Evolutionary conservation across 1,139 yeast species (phyloP).

Genomic region (Candida dubliniensis): DNA sequence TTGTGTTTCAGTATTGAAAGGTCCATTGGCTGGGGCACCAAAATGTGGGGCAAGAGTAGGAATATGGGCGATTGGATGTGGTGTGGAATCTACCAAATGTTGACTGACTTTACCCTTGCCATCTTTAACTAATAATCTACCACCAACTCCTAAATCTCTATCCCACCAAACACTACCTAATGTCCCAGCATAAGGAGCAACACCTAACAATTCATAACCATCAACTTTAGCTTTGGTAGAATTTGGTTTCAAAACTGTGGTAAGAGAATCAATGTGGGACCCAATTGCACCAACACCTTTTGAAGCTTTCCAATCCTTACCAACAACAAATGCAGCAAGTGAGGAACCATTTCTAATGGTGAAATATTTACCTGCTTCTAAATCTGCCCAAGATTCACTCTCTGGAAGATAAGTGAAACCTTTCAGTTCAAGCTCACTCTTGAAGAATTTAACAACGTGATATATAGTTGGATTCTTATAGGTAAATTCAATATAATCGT

Average conservation of each 20-base stretch:
- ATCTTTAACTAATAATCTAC: conserved; percentile 34
- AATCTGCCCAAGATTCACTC: conserved; percentile 21
- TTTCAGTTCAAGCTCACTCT: conserved; percentile 23
- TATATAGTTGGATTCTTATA: conserved; percentile 43
- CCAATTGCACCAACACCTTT: conserved; percentile 44
- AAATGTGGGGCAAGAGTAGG: conserved; percentile 47
- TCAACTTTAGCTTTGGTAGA: conserved; percentile 32
- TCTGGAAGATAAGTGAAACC: conserved; percentile 36
- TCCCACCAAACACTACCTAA: conserved; percentile 41
- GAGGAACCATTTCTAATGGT: conserved; percentile 39
- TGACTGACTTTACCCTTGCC: conserved; percentile 23
- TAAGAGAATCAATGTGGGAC: conserved; percentile 44
- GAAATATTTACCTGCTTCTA: conserved; percentile 29
- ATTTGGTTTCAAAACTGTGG: conserved; percentile 40
- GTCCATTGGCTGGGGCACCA: conserved; percentile 32
- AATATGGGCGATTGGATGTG: conserved; percentile 42
- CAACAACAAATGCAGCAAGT: conserved; percentile 41
- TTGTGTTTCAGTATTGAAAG: conserved; percentile 40
- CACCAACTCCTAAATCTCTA: conserved; percentile 50
- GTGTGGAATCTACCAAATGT: conserved; percentile 35
- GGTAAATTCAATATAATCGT: conserved; percentile 38
- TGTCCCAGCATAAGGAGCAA: conserved; percentile 45
- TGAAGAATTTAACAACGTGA: conserved; percentile 37
- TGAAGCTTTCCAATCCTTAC: conserved; percentile 39
- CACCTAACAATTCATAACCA: conserved; percentile 45